These are phyloP conservation scores for Pseudogymnoascus sp. DNA, from an alignment of 2,329 filamentous ascomycete genomes.

Conservation along the genomic window DNA sequence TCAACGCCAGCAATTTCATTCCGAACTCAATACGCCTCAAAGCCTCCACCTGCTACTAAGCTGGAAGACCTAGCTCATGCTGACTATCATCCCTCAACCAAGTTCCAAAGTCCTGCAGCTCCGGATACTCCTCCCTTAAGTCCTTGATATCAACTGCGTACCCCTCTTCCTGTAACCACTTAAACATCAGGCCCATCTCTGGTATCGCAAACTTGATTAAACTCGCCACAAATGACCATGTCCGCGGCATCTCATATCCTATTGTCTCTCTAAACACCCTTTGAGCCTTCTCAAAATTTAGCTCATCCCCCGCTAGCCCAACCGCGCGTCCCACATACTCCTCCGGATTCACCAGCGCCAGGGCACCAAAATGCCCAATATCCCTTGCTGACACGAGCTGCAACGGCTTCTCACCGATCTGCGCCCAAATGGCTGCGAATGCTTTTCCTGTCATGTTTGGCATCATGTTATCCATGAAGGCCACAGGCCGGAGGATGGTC, in stretches of 20 bases:
- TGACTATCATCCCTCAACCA: slow-evolving; percentile 39
- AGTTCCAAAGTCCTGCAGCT: slow-evolving; percentile 38
- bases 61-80: background rate
- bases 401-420: slow-evolving; percentile 28
- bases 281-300: slow-evolving; percentile 33
- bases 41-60: background rate
- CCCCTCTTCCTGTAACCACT: slow-evolving; percentile 29
- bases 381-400: slow-evolving; percentile 40
- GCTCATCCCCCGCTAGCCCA: slow-evolving; percentile 41
- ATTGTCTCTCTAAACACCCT: slow-evolving; percentile 29
- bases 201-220: slow-evolving; percentile 24
- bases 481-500: slow-evolving; percentile 51
- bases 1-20: background rate
- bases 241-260: slow-evolving; percentile 28
- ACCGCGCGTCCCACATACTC: slow-evolving; percentile 35
- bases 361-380: slow-evolving; percentile 42
- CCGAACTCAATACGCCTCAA: background rate
- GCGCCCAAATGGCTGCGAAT: slow-evolving; percentile 25
- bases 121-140: slow-evolving; percentile 37
- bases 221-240: slow-evolving; percentile 25
- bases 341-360: slow-evolving; percentile 37
- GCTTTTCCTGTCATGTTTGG: slow-evolving; percentile 24
- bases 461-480: slow-evolving; percentile 47
- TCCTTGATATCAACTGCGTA: slow-evolving; percentile 32
- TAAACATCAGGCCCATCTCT: slow-evolving; percentile 30